Base-by-base conservation (phyloP, 2,329 filamentous ascomycete genomes). In the Talaromyces sp. region DNA sequence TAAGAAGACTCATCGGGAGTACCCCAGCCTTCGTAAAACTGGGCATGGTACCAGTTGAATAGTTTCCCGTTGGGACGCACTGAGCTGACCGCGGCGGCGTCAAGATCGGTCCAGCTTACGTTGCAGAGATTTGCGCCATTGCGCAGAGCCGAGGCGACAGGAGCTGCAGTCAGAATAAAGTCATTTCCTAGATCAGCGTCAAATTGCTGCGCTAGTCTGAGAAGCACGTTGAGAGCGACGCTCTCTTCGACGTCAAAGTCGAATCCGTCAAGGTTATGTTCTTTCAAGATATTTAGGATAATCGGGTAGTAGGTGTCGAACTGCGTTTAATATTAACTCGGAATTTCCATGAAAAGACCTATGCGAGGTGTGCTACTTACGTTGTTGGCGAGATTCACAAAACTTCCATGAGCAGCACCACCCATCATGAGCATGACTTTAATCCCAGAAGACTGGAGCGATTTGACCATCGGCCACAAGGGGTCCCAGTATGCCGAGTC, bases 11-110 rank as follows among this genome's bases (percentile, higher is more conserved):
- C 43, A 8, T 46, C 8, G 62, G 81, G 76, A 65, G 76, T 77
- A 21, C 88, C 89, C 85, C 89, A 94, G 1, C 89, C 89, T 68
- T 87, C 91, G 77, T 94, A 94, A 73, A 92, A 92, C 70, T 93
- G 90, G 2, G 86, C 83, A 69, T 92, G 93, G 72, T 92, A 93
- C 83, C 89, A 94, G 0, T 81, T 79, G 19, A 93, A 86, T 26
- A 85, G 78, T 21, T 69, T 71, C 0, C 85, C 86, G 3, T 61
- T 58, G 3, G 60, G 60, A 0, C 60, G 81, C 78, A 75, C 83
- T 79, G 4, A 50, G 32, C 51, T 61, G 38, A 21, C 50, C 9
- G 59, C 59, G 1, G 51, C 38, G 14, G 80, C 77, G 69, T 92
- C 88, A 1, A 94, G 79, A 2, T 83, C 79, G 59, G 84, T 79